A percentile compares a stretch with the other conserved stretches of the same genome.
These are phyloP conservation scores for Microsporum audouinii DNA, from an alignment of 2,329 filamentous ascomycete species.

Conservation along the genomic window DNA sequence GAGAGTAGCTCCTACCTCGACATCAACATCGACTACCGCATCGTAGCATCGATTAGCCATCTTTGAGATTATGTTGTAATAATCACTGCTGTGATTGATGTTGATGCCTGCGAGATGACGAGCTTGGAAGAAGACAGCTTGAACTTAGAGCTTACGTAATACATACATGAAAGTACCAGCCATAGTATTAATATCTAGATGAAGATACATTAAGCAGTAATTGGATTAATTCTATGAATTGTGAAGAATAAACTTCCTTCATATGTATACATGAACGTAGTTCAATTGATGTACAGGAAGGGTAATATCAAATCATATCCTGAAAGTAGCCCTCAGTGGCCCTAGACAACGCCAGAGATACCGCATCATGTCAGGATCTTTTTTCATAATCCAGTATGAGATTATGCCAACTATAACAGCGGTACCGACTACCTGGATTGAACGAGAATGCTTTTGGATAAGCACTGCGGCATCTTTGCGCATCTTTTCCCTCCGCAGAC, in stretches of 20 bases:
- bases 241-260: background rate
- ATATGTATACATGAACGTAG: background rate
- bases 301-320: background rate
- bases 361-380: conserved; percentile 23
- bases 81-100: background rate
- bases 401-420: conserved; percentile 56
- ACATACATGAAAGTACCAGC: background rate
- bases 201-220: background rate
- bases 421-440: conserved; percentile 49
- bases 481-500: conserved; percentile 57
- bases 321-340: background rate
- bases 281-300: background rate
- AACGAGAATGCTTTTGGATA: conserved; percentile 54
- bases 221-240: background rate
- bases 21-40: conserved; percentile 93
- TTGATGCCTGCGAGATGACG: conserved; percentile 1
- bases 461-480: conserved; percentile 41
- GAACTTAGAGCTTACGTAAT: background rate
- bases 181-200: background rate
- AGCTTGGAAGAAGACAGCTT: conserved; percentile 1
- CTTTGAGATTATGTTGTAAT: background rate
- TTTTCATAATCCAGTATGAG: conserved; percentile 54
- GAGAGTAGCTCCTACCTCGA: conserved; percentile 55
- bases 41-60: conserved; percentile 89
- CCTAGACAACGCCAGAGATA: background rate